These are phyloP conservation scores for Backusella sp. DNA, from an alignment of 192 early-diverging fungal species.

Conservation along the genomic window DNA sequence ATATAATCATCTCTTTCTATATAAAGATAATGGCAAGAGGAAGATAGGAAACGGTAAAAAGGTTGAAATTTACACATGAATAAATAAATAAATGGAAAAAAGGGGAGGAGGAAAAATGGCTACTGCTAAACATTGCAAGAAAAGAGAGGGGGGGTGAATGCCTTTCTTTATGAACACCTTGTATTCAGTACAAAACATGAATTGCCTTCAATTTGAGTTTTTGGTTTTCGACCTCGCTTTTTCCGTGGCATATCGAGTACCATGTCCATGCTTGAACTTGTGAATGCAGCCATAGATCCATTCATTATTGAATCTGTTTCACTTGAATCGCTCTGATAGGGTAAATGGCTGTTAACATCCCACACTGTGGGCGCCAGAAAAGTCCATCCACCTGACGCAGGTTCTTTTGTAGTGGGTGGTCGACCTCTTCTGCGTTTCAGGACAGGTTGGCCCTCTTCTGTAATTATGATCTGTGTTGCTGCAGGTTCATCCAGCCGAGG, in stretches of 20 bases:
- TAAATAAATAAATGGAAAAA: neutral
- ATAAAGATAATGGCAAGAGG: neutral
- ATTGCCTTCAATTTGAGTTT: slow-evolving; percentile 39
- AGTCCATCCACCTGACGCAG: slow-evolving; percentile 23
- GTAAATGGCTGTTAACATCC: slow-evolving; percentile 15
- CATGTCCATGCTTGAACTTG: slow-evolving; percentile 33
- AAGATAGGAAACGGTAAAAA: neutral
- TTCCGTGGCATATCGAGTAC: slow-evolving; percentile 39
- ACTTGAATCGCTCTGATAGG: slow-evolving; percentile 7
- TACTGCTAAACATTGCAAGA: neutral
- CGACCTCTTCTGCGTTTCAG: slow-evolving; percentile 25
- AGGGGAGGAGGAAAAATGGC: neutral
- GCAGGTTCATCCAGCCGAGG: neutral
- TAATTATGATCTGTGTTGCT: slow-evolving; percentile 21
- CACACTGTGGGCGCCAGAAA: slow-evolving; percentile 35
- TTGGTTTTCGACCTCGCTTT: slow-evolving; percentile 40
- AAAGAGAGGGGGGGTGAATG: neutral
- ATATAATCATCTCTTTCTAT: neutral
- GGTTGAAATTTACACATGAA: neutral
- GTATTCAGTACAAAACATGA: slow-evolving; percentile 41
- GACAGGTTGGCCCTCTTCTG: slow-evolving; percentile 13
- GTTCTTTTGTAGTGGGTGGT: slow-evolving; percentile 10
- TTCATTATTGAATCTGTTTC: slow-evolving; percentile 17
- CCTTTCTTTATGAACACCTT: neutral
- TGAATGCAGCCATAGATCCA: slow-evolving; percentile 34